Conservation (phyloP, 768 basidiomycete species). For the Kwoniella bestiolae region DNA sequence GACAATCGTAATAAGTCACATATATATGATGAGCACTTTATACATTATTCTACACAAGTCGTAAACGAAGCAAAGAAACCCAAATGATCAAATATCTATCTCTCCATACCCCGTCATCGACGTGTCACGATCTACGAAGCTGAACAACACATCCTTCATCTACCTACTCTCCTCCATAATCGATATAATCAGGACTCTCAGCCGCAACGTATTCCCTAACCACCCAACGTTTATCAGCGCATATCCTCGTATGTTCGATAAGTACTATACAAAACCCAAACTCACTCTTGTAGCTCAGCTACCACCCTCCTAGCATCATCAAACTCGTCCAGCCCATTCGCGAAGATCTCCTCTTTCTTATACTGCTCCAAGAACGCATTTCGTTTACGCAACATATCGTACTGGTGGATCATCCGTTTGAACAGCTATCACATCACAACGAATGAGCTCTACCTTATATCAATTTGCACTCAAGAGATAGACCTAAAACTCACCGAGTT, state of each 20-base stretch:
- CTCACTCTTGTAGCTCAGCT: conserved; percentile 40
- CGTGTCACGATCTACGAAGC: neutral
- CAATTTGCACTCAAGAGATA: too few relatives aligned
- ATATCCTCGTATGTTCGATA: too few relatives aligned
- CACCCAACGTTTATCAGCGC: neutral
- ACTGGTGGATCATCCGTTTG: conserved; percentile 94
- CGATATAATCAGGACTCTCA: conserved; percentile 90
- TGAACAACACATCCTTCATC: neutral
- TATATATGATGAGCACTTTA: too few relatives aligned
- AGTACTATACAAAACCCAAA: too few relatives aligned
- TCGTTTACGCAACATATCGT: conserved; percentile 79
- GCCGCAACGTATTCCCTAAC: conserved; percentile 60
- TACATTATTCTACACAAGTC: neutral
- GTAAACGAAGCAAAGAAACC: neutral
- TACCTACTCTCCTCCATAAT: conserved; percentile 44
- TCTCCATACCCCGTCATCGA: neutral
- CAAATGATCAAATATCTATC: neutral
- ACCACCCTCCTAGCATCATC: conserved; percentile 80
- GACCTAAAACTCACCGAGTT: conserved; percentile 83
- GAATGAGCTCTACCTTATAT: too few relatives aligned
- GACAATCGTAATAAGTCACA: too few relatives aligned
- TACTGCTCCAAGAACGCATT: conserved; percentile 98
- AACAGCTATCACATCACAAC: conserved; percentile 75
- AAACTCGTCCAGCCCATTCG: conserved; percentile 90
- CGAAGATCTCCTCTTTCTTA: conserved; percentile 95